phyloP scores from a whole-genome alignment of 2,329 filamentous ascomycete genomes.

The Xylariaceae sp. region DNA sequence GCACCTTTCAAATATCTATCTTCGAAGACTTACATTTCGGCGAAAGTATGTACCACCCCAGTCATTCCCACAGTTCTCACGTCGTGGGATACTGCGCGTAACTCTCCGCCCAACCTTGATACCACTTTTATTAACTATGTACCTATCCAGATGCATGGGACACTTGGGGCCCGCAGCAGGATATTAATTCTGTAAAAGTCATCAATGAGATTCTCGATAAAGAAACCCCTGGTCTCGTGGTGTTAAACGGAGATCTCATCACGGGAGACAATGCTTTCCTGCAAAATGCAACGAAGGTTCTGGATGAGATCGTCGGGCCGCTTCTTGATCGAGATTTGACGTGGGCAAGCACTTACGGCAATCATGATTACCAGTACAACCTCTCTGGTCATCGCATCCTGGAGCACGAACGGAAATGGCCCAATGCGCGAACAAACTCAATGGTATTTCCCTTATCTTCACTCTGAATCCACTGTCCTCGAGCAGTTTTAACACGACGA shows the following conservation, averaged over 20 bases:
- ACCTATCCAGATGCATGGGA: constrained; percentile 42
- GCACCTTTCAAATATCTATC: constrained; percentile 52
- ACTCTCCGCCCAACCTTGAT: too few species aligned
- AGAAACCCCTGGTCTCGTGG: constrained; percentile 57
- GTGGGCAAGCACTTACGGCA: constrained; percentile 69
- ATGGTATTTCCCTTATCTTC: constrained; percentile 38
- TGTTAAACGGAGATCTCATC: constrained; percentile 69
- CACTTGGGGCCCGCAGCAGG: constrained; percentile 47
- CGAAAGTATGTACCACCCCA: constrained; percentile 46
- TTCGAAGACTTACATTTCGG: constrained; percentile 71
- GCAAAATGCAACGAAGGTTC: constrained; percentile 52
- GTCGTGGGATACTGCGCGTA: not conserved
- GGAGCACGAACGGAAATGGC: constrained; percentile 37
- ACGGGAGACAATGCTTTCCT: constrained; percentile 60
- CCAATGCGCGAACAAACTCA: constrained; percentile 36
- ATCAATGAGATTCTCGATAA: constrained; percentile 54
- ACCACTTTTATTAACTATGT: too few species aligned
- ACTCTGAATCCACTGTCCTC: too few species aligned
- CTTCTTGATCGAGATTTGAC: constrained; percentile 51
- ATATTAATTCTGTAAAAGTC: constrained; percentile 53
- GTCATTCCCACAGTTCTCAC: not conserved
- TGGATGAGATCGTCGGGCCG: constrained; percentile 57
- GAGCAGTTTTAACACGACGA: too few species aligned
- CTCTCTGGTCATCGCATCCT: constrained; percentile 46
- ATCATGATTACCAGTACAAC: constrained; percentile 63